These are phyloP conservation scores for Pythium scleroteichum DNA, from an alignment of 352 stramenopile species.

Conservation along the genomic window DNA sequence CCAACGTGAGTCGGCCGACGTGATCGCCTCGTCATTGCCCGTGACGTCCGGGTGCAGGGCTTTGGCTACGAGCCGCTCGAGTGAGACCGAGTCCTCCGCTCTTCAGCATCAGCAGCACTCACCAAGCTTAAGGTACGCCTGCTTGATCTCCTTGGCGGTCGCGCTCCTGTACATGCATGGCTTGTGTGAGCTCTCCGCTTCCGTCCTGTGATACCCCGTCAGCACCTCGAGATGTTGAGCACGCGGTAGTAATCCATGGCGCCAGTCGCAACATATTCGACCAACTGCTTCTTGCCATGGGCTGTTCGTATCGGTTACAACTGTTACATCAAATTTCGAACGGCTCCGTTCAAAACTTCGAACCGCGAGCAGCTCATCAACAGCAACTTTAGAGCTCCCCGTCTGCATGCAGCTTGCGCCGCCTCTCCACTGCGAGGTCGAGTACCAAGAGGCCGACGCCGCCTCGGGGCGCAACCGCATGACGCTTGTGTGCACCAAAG, in stretches of 20 bases:
- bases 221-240: constrained; percentile 70
- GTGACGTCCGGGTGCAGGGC: constrained; percentile 86
- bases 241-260: constrained; percentile 79
- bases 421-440: constrained; percentile 42
- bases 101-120: not conserved
- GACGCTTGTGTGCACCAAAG: constrained; percentile 39
- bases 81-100: no score
- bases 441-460: constrained; percentile 62
- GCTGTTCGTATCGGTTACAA: not conserved
- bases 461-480: constrained; percentile 46
- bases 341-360: constrained; percentile 26
- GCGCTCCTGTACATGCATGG: constrained; percentile 37
- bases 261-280: no score
- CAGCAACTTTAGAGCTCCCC: constrained; percentile 16
- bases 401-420: constrained; percentile 2
- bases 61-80: constrained; percentile 39
- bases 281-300: no score
- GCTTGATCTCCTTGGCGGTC: constrained; percentile 76
- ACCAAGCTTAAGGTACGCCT: constrained; percentile 80
- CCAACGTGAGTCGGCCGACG: no score
- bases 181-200: not conserved
- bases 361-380: constrained; percentile 21
- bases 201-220: no score
- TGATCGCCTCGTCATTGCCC: constrained; percentile 59
- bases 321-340: constrained; percentile 27